Conservation (phyloP, 2,329 filamentous ascomycete genomes). For the Colletotrichum godetiae region DNA sequence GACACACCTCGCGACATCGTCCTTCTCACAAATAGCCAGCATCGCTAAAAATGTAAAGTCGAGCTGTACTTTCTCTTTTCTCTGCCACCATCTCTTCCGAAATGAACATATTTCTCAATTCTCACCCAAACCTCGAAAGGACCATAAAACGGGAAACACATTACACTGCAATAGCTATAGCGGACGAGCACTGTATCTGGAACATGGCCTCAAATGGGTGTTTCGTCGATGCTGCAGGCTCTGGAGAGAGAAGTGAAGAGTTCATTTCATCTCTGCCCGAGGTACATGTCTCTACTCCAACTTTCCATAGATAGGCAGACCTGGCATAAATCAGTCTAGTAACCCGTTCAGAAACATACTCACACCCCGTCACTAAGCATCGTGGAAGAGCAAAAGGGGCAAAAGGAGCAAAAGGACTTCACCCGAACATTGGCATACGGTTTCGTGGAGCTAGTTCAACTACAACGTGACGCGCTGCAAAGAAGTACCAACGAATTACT, state of each 20-base stretch:
- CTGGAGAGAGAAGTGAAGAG: rapidly evolving
- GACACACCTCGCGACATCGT: no score
- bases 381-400: not conserved
- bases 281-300: not conserved
- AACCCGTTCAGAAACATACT: not conserved
- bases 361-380: not conserved
- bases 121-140: not conserved
- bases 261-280: not conserved
- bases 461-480: not conserved
- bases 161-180: not conserved
- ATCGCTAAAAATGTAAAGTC: no score
- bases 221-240: not conserved
- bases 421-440: not conserved
- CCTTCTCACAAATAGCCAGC: no score
- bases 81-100: no score
- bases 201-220: not conserved
- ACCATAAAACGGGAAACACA: no score
- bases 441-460: not conserved
- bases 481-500: no score
- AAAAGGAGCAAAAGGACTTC: not conserved
- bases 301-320: not conserved
- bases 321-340: not conserved
- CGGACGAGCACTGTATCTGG: not conserved
- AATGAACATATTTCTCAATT: no score
- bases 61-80: no score